A percentile compares a stretch with the other conserved stretches of the same genome.
These are phyloP conservation scores for Chlamydomonas sp. DNA, from an alignment of 139 green algal species.

Conservation along the genomic window DNA sequence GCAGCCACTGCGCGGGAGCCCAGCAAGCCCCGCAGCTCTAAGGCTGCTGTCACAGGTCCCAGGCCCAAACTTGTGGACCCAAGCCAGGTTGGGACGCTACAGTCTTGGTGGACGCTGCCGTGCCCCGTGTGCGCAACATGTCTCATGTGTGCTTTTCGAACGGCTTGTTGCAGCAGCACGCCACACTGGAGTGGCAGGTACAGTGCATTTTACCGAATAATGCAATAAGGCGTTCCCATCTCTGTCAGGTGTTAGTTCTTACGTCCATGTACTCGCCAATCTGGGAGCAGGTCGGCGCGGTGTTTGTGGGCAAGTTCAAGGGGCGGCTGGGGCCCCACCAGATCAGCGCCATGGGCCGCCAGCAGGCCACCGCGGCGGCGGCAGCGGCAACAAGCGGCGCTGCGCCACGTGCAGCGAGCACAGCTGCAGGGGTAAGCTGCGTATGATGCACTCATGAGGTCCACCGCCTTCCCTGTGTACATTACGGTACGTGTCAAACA, in stretches of 20 bases:
- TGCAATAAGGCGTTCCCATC: too few species aligned
- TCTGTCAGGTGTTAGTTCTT: too few species aligned
- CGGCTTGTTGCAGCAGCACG: too few species aligned
- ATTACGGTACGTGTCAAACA: too few species aligned
- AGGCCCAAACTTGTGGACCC: constrained; percentile 60
- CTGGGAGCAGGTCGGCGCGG: constrained; percentile 14
- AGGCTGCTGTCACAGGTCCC: constrained; percentile 27
- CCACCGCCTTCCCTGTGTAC: too few species aligned
- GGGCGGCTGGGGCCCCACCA: constrained; percentile 56
- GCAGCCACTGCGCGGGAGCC: background rate
- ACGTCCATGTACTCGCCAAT: background rate
- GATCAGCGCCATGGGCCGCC: constrained; percentile 35
- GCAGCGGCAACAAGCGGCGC: background rate
- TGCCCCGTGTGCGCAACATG: too few species aligned
- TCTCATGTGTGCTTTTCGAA: too few species aligned
- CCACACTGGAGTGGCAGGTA: too few species aligned
- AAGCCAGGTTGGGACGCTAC: constrained; percentile 12
- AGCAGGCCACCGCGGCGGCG: background rate
- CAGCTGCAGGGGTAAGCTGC: background rate
- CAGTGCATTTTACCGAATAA: too few species aligned
- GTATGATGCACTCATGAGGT: background rate
- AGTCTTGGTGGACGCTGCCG: too few species aligned
- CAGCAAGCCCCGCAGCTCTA: background rate
- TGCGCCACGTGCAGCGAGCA: background rate
- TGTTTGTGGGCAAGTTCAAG: constrained; percentile 64